A percentile compares a stretch with the other conserved stretches of the same genome.
Conservation (phyloP, 495 filamentous ascomycete species). For the Parmelia sp. region DNA sequence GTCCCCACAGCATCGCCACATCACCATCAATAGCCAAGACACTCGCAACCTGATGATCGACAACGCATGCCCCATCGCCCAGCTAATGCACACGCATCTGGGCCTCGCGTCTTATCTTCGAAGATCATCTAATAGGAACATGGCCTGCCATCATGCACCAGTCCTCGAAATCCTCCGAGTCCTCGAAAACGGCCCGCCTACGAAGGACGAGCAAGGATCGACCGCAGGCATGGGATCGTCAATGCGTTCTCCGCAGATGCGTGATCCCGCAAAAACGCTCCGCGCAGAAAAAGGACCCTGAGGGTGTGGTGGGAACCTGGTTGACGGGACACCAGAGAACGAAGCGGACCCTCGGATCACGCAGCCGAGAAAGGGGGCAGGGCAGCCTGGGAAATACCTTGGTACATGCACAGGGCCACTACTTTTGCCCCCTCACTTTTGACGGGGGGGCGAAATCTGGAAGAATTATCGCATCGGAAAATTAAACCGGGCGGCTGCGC, state of each 20-base stretch:
- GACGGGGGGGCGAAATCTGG: background rate
- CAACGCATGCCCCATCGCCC: background rate
- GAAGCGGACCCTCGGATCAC: background rate
- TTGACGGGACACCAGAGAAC: background rate
- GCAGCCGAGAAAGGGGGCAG: background rate
- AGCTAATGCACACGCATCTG: background rate
- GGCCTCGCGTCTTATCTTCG: background rate
- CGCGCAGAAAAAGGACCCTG: background rate
- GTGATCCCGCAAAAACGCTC: background rate
- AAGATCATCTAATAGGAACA: background rate
- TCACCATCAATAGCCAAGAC: background rate
- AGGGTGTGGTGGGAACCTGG: background rate
- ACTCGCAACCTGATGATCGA: background rate
- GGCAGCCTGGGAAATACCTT: constrained; percentile 1
- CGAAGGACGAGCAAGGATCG: background rate
- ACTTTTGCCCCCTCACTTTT: background rate
- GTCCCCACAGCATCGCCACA: background rate
- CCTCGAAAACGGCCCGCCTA: background rate
- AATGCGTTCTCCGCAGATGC: constrained; percentile 1
- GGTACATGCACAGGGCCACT: background rate
- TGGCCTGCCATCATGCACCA: background rate
- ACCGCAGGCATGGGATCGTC: background rate
- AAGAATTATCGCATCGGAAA: background rate
- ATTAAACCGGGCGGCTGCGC: background rate
- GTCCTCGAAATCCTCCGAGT: background rate